Conservation (phyloP, 2,329 filamentous ascomycete species). For the Beauveria asiatica region DNA sequence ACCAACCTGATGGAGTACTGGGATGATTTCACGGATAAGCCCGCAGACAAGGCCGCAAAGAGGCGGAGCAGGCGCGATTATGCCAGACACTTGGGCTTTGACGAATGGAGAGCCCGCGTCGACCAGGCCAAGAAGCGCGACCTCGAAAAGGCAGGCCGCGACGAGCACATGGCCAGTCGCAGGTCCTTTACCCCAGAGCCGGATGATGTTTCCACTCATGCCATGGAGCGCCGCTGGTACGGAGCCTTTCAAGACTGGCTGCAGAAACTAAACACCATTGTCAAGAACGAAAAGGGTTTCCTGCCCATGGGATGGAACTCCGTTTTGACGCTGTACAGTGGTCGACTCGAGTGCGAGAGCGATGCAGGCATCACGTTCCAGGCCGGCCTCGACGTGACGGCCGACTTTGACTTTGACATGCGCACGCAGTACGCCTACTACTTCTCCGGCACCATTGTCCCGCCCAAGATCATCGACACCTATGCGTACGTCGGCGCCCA, state of each 20-base stretch:
- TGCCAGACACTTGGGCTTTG: neutral
- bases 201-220: neutral
- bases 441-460: conserved; percentile 11
- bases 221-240: conserved; percentile 13
- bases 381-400: neutral
- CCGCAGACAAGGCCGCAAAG: neutral
- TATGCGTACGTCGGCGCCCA: conserved; percentile 12
- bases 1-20: conserved; percentile 25
- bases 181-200: neutral
- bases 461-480: conserved; percentile 10
- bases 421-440: conserved; percentile 15
- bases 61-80: neutral
- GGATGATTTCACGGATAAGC: conserved; percentile 17
- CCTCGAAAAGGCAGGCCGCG: neutral
- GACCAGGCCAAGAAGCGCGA: neutral
- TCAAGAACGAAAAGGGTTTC: conserved; percentile 8
- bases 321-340: conserved; percentile 11
- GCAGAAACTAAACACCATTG: conserved; percentile 13
- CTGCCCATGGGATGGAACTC: conserved; percentile 11
- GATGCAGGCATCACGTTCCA: conserved; percentile 3
- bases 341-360: neutral
- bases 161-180: neutral
- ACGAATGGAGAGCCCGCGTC: neutral
- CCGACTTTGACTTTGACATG: conserved; percentile 8
- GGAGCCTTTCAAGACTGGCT: conserved; percentile 15